phyloP scores from a whole-genome alignment of 495 filamentous ascomycete genomes.

The Aspergillus cavernicola region DNA sequence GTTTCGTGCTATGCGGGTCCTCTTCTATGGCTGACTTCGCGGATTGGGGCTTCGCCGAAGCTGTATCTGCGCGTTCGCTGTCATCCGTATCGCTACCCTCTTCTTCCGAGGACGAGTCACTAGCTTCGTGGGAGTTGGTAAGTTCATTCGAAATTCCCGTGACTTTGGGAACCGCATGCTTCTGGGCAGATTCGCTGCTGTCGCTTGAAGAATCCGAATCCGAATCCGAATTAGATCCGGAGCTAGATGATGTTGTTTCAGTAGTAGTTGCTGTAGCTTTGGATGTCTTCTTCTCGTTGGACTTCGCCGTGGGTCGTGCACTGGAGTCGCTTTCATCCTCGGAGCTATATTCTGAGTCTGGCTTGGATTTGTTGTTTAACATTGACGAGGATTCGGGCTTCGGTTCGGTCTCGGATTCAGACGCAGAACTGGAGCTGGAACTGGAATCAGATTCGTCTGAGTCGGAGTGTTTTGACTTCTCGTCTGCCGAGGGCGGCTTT shows the following conservation, averaged over 20 bases:
- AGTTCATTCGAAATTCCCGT: not conserved
- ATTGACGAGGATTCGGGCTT: too few relatives aligned
- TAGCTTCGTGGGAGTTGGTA: not conserved
- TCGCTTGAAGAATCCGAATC: not conserved
- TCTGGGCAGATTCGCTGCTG: not conserved
- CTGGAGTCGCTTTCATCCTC: not conserved
- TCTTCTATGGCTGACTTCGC: not conserved
- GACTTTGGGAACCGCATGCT: not conserved
- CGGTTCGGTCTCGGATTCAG: too few relatives aligned
- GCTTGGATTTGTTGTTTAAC: too few relatives aligned
- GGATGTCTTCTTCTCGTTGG: not conserved
- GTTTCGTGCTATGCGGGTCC: not conserved
- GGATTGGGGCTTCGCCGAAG: not conserved
- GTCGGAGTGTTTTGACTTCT: not conserved
- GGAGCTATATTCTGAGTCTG: too few relatives aligned
- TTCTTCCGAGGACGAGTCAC: constrained; percentile 4
- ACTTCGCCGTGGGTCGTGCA: not conserved
- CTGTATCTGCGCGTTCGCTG: not conserved
- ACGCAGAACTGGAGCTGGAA: not conserved
- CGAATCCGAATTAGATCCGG: not conserved
- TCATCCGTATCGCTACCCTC: constrained; percentile 7
- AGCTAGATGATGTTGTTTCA: not conserved
- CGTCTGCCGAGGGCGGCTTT: not conserved
- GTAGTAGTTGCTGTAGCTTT: too few relatives aligned
- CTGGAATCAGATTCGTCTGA: not conserved